A percentile compares a stretch with the other conserved stretches of the same genome.
phyloP scores from a whole-genome alignment of 805 yeast species.

The Yamadazyma sp. region DNA sequence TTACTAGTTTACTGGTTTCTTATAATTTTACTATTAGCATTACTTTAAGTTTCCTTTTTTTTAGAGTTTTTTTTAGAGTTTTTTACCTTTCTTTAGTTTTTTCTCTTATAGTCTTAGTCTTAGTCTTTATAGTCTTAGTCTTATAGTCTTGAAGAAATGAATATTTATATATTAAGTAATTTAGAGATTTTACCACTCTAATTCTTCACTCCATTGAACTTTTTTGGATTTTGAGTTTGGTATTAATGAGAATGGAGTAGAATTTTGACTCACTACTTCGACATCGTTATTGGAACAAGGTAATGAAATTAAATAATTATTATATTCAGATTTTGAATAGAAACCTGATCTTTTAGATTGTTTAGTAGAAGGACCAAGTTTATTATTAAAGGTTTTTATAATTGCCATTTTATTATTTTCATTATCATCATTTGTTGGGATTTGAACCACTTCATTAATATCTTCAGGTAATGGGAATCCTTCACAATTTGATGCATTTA shows the following conservation, averaged over 20 bases:
- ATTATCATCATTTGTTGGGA: conserved; percentile 46
- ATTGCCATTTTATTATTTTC: conserved; percentile 30
- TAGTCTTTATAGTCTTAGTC: too few relatives aligned
- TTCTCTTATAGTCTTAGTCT: too few relatives aligned
- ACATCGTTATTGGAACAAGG: conserved; percentile 18
- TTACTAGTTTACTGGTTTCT: too few relatives aligned
- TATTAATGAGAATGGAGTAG: neutral
- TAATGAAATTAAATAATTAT: conserved; percentile 15
- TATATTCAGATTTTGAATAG: conserved; percentile 28
- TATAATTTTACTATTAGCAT: too few relatives aligned
- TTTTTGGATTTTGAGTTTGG: conserved; percentile 2
- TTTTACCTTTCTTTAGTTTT: too few relatives aligned
- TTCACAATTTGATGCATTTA: conserved; percentile 58
- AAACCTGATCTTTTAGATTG: conserved; percentile 21
- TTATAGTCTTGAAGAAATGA: too few relatives aligned
- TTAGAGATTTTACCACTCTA: conserved; percentile 31
- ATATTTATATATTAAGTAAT: too few relatives aligned
- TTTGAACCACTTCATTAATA: conserved; percentile 55
- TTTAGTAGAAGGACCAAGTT: too few relatives aligned
- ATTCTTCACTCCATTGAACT: conserved; percentile 31
- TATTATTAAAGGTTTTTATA: conserved; percentile 31
- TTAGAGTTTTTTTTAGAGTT: too few relatives aligned
- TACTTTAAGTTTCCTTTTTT: too few relatives aligned
- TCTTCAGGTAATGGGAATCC: conserved; percentile 63
- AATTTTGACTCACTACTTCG: conserved; percentile 17